These are phyloP conservation scores for Sextonia rubra DNA, from an alignment of 164 flowering plant species.

Conservation along the genomic window DNA sequence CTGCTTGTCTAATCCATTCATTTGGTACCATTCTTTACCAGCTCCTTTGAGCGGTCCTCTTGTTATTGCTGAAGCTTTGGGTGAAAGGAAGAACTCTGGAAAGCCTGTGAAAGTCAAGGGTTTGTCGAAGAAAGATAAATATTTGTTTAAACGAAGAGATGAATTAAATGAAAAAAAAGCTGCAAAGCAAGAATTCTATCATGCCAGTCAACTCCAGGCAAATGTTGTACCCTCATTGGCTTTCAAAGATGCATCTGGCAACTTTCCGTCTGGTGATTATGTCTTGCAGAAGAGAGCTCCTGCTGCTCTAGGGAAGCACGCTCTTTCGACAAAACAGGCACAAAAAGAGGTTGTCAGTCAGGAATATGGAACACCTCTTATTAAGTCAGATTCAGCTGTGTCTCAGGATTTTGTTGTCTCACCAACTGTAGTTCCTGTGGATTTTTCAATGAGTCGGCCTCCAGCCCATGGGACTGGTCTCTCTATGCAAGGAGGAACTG, in stretches of 20 bases:
- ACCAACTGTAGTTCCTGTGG: background rate
- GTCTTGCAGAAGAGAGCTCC: conserved; percentile 56
- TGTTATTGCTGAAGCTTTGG: conserved; percentile 81
- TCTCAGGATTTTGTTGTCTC: background rate
- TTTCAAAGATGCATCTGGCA: conserved; percentile 25
- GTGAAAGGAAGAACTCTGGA: conserved; percentile 45
- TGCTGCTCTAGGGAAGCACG: conserved; percentile 13
- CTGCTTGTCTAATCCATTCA: background rate
- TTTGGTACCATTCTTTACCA: conserved; percentile 19
- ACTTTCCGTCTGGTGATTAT: conserved; percentile 32
- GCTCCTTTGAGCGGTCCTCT: conserved; percentile 95
- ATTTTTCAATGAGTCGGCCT: background rate
- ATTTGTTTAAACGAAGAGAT: conserved; percentile 72
- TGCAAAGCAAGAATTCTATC: conserved; percentile 6
- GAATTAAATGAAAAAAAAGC: conserved; percentile 29
- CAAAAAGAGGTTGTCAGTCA: conserved; percentile 2
- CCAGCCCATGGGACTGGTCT: background rate
- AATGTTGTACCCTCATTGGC: conserved; percentile 20
- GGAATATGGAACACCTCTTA: background rate
- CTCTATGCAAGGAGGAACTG: conserved; percentile 6
- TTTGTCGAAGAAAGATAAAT: conserved; percentile 56
- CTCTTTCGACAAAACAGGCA: conserved; percentile 18
- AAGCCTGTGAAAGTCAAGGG: conserved; percentile 63
- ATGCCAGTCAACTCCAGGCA: conserved; percentile 23
- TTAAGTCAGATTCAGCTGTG: background rate